Conservation (phyloP, 2,329 filamentous ascomycete genomes). For the Nothophoma quercina region DNA sequence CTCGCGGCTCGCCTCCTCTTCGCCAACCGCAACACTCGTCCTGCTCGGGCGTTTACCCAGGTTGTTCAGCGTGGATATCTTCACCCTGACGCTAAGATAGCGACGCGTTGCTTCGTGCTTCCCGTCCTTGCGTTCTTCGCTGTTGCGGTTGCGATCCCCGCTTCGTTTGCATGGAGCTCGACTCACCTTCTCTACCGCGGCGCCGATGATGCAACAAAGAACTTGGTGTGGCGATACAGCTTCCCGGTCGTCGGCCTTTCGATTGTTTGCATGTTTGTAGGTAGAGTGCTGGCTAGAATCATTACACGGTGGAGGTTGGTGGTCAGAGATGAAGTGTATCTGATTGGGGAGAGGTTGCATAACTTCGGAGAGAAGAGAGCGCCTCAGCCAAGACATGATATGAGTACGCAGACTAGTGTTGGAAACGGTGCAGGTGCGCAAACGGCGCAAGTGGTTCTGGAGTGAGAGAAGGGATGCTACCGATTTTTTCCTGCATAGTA, state of each 20-base stretch:
- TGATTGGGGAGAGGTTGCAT: slow-evolving; percentile 92
- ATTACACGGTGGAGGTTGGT: slow-evolving; percentile 79
- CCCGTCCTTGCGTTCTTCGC: slow-evolving; percentile 71
- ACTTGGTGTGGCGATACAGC: slow-evolving; percentile 68
- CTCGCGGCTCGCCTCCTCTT: slow-evolving; percentile 75
- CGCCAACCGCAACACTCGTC: slow-evolving; percentile 72
- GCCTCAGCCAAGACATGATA: slow-evolving; percentile 10
- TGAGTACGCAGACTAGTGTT: background rate
- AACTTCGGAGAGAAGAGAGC: slow-evolving; percentile 77
- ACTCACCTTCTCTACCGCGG: slow-evolving; percentile 52
- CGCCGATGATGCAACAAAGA: slow-evolving; percentile 59
- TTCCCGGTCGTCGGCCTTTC: slow-evolving; percentile 71
- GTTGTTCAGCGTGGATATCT: slow-evolving; percentile 76
- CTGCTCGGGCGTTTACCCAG: slow-evolving; percentile 76
- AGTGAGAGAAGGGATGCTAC: background rate
- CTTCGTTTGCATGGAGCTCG: slow-evolving; percentile 63
- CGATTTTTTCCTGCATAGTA: background rate
- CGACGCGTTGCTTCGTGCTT: slow-evolving; percentile 87
- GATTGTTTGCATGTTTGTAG: slow-evolving; percentile 57
- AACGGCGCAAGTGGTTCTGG: background rate
- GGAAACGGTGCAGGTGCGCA: background rate
- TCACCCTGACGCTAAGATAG: slow-evolving; percentile 77
- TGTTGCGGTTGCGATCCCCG: slow-evolving; percentile 70
- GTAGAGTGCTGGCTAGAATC: slow-evolving; percentile 61
- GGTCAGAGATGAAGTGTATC: slow-evolving; percentile 92